Percentiles rank a stretch among this genome's conserved stretches.
phyloP scores from a whole-genome alignment of 805 yeast genomes.

The Diddensiella transvaalensis region DNA sequence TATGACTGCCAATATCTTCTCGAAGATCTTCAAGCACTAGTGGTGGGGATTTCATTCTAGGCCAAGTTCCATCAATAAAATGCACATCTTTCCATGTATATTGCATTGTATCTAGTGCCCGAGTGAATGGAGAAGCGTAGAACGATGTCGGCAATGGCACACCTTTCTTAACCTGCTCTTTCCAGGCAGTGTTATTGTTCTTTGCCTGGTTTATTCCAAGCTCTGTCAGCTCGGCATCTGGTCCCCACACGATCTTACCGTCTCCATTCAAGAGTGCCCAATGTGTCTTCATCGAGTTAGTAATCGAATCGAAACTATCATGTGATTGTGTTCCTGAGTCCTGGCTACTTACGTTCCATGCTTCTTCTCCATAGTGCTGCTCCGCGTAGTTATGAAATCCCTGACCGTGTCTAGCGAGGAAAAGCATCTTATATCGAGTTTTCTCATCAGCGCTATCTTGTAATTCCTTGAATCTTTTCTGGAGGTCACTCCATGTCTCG shows the following conservation, averaged over 20 bases:
- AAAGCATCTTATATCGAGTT: conserved; percentile 42
- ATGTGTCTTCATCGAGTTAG: conserved; percentile 12
- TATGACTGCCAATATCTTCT: conserved; percentile 49
- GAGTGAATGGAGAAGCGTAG: conserved; percentile 49
- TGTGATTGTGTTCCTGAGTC: conserved; percentile 9
- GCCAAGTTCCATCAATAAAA: conserved; percentile 14
- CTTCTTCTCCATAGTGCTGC: conserved; percentile 42
- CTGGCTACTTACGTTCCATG: conserved; percentile 39
- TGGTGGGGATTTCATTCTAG: conserved; percentile 28
- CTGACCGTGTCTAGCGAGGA: conserved; percentile 52
- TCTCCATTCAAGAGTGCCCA: conserved; percentile 46
- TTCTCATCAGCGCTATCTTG: conserved; percentile 30
- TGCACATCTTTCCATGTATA: conserved; percentile 44
- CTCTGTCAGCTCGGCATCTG: conserved; percentile 48
- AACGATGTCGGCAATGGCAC: conserved; percentile 40
- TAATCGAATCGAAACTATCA: neutral
- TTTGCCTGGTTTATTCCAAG: conserved; percentile 45
- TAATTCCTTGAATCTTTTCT: conserved; percentile 34
- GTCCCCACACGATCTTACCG: conserved; percentile 45
- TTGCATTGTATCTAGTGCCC: conserved; percentile 48
- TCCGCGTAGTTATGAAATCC: conserved; percentile 52
- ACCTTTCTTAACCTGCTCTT: conserved; percentile 32
- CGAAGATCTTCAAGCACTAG: conserved; percentile 45
- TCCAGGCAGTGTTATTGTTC: conserved; percentile 43
- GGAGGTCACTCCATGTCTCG: conserved; percentile 37